Evolutionary conservation across 352 stramenopile species (phyloP).

Genomic region (Phytophthora cactorum): DNA sequence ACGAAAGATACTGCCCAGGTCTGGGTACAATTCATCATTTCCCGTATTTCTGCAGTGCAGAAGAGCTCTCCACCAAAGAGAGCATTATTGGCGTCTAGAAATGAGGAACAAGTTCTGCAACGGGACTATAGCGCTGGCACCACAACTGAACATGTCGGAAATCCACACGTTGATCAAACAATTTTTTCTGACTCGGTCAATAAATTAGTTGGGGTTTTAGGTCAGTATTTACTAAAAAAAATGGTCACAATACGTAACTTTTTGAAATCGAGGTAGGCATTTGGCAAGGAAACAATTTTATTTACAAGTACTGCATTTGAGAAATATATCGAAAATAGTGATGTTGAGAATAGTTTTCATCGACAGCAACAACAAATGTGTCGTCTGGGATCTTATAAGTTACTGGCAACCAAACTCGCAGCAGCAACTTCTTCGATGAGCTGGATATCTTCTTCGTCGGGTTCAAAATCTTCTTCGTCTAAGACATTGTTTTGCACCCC

Average conservation of each 20-base stretch:
- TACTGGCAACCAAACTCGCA: too few relatives aligned
- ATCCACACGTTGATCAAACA: background rate
- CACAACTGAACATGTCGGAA: constrained; percentile 6
- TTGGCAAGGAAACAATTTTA: too few relatives aligned
- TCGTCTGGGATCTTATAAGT: too few relatives aligned
- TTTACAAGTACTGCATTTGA: too few relatives aligned
- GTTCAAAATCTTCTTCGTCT: constrained; percentile 10
- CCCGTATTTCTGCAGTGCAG: background rate
- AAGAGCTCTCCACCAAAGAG: constrained; percentile 1
- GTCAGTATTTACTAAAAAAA: too few relatives aligned
- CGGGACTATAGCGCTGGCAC: background rate
- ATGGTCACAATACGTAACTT: too few relatives aligned
- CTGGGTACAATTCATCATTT: background rate
- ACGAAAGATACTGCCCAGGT: constrained; percentile 2
- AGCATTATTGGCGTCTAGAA: constrained; percentile 9
- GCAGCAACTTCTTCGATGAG: constrained; percentile 23
- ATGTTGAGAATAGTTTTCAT: too few relatives aligned
- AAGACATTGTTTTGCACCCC: background rate
- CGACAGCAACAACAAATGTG: too few relatives aligned
- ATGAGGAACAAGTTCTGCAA: constrained; percentile 3
- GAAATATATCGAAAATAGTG: too few relatives aligned
- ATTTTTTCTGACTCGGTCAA: background rate
- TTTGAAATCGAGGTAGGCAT: too few relatives aligned
- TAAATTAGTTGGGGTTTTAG: background rate
- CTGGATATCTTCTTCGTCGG: constrained; percentile 23